Conservation (phyloP, 768 basidiomycete genomes). For the Chalciporus piperatus region DNA sequence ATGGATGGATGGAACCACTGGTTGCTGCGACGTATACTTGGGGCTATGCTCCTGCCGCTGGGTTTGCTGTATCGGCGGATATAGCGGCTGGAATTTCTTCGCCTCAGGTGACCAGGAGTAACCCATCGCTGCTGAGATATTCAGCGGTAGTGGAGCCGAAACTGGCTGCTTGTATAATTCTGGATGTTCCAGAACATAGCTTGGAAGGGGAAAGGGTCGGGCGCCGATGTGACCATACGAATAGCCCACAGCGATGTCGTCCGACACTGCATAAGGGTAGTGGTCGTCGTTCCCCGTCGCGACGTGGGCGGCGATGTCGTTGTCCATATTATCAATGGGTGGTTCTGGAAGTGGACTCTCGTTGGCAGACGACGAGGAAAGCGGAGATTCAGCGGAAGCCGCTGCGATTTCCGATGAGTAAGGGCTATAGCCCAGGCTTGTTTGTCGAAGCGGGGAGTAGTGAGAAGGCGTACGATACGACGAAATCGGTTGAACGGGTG, state of each 20-base stretch:
- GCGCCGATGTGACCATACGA: slow-evolving; percentile 22
- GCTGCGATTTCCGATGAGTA: slow-evolving; percentile 37
- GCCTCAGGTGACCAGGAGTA: slow-evolving; percentile 31
- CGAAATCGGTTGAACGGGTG: slow-evolving; percentile 10
- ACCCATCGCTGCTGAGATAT: slow-evolving; percentile 32
- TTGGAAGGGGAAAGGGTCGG: slow-evolving; percentile 21
- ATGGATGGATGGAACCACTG: slow-evolving; percentile 8
- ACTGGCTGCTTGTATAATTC: slow-evolving; percentile 35
- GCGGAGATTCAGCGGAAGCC: slow-evolving; percentile 36
- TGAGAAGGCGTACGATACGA: slow-evolving; percentile 22
- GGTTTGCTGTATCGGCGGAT: slow-evolving; percentile 31
- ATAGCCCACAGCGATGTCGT: slow-evolving; percentile 24
- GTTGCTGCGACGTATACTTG: slow-evolving; percentile 18
- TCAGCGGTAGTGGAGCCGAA: slow-evolving; percentile 29
- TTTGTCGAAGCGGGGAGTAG: slow-evolving; percentile 12
- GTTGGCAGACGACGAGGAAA: slow-evolving; percentile 39
- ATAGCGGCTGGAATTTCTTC: slow-evolving; percentile 37
- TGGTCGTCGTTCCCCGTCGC: slow-evolving; percentile 27
- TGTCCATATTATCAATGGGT: slow-evolving; percentile 34
- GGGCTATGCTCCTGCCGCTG: slow-evolving; percentile 25
- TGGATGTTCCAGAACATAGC: slow-evolving; percentile 21
- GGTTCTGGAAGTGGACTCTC: slow-evolving; percentile 40
- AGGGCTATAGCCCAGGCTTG: slow-evolving; percentile 31
- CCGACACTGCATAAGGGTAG: slow-evolving; percentile 24
- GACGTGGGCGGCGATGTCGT: slow-evolving; percentile 25